Evolutionary conservation across 139 green algal species (phyloP).

Genomic region (Tetraselmis striata): DNA sequence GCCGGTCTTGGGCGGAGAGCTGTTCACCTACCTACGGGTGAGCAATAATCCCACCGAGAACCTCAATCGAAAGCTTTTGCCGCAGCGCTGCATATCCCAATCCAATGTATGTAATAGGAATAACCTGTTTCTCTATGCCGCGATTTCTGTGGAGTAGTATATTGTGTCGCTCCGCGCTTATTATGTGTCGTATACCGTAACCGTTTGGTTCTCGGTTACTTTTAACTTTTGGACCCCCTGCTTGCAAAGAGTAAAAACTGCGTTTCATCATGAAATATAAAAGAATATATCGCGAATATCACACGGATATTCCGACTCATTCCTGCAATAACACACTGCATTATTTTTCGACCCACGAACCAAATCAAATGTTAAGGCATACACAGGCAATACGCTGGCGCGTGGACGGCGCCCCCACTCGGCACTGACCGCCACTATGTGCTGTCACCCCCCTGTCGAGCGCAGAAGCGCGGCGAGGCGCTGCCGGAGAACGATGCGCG

Average conservation of each 20-base stretch:
- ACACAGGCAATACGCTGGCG: neutral
- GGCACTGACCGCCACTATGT: neutral
- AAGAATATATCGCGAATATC: no score
- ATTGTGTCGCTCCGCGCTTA: neutral
- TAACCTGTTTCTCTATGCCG: neutral
- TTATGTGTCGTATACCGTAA: neutral
- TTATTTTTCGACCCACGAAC: no score
- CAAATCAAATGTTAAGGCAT: neutral
- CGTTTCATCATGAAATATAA: neutral
- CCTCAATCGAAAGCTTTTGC: no score
- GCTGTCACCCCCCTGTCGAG: neutral
- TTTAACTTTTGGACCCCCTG: no score
- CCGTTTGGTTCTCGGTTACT: no score
- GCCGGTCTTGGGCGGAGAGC: conserved; percentile 81
- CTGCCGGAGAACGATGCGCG: conserved; percentile 67
- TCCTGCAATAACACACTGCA: neutral
- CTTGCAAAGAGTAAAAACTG: no score
- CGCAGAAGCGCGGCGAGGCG: neutral
- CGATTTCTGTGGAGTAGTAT: neutral
- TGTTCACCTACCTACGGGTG: conserved; percentile 86
- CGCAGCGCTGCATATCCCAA: no score
- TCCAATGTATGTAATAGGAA: no score
- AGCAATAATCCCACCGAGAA: neutral
- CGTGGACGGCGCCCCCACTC: neutral
- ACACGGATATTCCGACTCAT: no score